Conservation (phyloP, 495 filamentous ascomycete species). For the Penicillium cosmopolitanum region DNA sequence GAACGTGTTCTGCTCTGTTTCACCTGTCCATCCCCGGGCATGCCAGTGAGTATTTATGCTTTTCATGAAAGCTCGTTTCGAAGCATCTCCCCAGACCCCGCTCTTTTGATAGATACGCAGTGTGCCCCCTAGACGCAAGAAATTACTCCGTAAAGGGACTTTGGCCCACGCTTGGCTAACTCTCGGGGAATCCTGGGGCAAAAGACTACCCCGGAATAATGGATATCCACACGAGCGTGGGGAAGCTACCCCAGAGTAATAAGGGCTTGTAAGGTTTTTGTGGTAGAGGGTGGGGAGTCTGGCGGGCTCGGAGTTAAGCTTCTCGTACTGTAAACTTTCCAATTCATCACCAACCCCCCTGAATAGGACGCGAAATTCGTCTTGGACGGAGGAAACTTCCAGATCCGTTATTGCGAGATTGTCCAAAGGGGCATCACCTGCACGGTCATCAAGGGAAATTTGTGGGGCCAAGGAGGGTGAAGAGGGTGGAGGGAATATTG, state of each 20-base stretch:
- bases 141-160: background rate
- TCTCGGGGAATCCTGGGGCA: background rate
- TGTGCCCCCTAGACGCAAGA: background rate
- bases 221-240: slow-evolving; percentile 14
- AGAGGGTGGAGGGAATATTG: background rate
- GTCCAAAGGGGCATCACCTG: background rate
- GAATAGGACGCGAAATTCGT: background rate
- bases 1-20: background rate
- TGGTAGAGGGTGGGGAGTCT: slow-evolving; percentile 1
- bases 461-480: background rate
- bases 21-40: background rate
- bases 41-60: background rate
- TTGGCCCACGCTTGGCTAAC: background rate
- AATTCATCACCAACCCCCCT: background rate
- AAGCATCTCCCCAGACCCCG: background rate
- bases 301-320: background rate
- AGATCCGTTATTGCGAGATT: slow-evolving; percentile 1
- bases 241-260: slow-evolving; percentile 1
- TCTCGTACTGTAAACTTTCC: background rate
- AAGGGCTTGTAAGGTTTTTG: background rate
- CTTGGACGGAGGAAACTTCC: slow-evolving; percentile 10
- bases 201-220: background rate
- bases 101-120: background rate
- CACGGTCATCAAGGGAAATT: slow-evolving; percentile 1
- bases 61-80: background rate